Percentiles rank a stretch among this genome's conserved stretches.
Conservation (phyloP, 768 basidiomycete genomes). For the Phylloporus rhodoxanthus region DNA sequence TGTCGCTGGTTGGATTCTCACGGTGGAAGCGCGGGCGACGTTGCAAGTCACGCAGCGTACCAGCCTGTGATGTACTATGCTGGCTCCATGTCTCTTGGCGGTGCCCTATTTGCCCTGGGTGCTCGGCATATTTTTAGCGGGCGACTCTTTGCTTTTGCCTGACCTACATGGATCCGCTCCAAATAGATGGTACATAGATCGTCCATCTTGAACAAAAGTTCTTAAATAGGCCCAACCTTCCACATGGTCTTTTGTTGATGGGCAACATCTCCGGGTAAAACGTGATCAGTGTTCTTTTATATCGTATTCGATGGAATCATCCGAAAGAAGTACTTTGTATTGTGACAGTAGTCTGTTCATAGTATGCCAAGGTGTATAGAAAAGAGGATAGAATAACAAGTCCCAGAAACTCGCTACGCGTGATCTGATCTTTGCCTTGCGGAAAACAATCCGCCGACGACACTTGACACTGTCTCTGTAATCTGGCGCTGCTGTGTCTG, state of each 20-base stretch:
- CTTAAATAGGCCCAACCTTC: too few species aligned
- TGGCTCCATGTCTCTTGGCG: constrained; percentile 23
- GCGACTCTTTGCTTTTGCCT: constrained; percentile 12
- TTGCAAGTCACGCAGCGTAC: constrained; percentile 18
- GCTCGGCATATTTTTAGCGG: constrained; percentile 5
- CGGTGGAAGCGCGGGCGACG: constrained; percentile 12
- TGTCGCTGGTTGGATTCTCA: constrained; percentile 27
- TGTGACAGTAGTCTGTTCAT: not conserved
- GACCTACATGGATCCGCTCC: not conserved
- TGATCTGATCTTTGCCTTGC: constrained; percentile 26
- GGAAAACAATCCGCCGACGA: constrained; percentile 72
- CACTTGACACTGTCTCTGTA: constrained; percentile 72
- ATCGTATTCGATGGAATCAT: not conserved
- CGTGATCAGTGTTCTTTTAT: too few species aligned
- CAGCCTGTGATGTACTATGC: constrained; percentile 30
- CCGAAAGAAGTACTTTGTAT: not conserved
- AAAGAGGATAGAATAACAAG: not conserved
- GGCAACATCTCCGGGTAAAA: not conserved
- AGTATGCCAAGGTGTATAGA: not conserved
- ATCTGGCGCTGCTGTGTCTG: constrained; percentile 64
- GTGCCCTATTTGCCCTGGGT: constrained; percentile 17
- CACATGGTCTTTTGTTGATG: not conserved
- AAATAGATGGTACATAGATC: not conserved
- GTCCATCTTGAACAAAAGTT: not conserved
- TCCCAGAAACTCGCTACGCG: constrained; percentile 8